A percentile compares a stretch with the other conserved stretches of the same genome.
These are phyloP conservation scores for Geotrichum bryndzae DNA, from an alignment of 1,139 yeast species.

Conservation along the genomic window DNA sequence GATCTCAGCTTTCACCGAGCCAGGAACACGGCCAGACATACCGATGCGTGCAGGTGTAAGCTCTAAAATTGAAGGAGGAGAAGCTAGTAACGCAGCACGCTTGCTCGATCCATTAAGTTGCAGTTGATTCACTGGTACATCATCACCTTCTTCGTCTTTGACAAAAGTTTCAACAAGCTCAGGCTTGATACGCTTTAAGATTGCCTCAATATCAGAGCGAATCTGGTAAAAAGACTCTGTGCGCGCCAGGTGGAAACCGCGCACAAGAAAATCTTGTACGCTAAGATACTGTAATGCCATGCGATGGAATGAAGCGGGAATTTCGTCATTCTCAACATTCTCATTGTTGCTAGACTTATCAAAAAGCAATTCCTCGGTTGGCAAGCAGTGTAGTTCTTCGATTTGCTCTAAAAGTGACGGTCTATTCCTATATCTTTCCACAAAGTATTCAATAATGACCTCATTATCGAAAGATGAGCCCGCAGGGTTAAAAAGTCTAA, in stretches of 20 bases:
- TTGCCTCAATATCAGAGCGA: constrained; percentile 27
- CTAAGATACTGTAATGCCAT: constrained; percentile 35
- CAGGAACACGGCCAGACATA: constrained; percentile 5
- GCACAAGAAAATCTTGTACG: constrained; percentile 34
- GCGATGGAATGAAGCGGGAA: constrained; percentile 24
- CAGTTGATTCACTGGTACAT: constrained; percentile 16
- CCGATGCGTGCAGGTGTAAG: constrained; percentile 27
- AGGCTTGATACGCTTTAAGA: constrained; percentile 27
- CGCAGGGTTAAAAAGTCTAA: constrained; percentile 17
- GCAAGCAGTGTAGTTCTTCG: constrained; percentile 14
- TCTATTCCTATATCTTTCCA: constrained; percentile 19
- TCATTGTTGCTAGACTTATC: not conserved
- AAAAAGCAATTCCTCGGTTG: constrained; percentile 22
- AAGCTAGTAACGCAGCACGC: constrained; percentile 28
- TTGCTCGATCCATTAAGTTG: constrained; percentile 31
- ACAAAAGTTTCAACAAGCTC: constrained; percentile 12
- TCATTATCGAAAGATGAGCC: constrained; percentile 12
- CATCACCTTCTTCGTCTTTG: constrained; percentile 15
- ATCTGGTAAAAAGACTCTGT: constrained; percentile 26
- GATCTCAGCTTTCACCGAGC: constrained; percentile 14
- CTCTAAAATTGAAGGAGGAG: constrained; percentile 25
- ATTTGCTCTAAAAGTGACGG: constrained; percentile 15
- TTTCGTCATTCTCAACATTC: not conserved
- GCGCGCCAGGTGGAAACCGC: constrained; percentile 28
- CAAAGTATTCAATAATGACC: constrained; percentile 21